Base-by-base conservation (phyloP, 768 basidiomycete genomes). In the Lactarius hengduanensis region DNA sequence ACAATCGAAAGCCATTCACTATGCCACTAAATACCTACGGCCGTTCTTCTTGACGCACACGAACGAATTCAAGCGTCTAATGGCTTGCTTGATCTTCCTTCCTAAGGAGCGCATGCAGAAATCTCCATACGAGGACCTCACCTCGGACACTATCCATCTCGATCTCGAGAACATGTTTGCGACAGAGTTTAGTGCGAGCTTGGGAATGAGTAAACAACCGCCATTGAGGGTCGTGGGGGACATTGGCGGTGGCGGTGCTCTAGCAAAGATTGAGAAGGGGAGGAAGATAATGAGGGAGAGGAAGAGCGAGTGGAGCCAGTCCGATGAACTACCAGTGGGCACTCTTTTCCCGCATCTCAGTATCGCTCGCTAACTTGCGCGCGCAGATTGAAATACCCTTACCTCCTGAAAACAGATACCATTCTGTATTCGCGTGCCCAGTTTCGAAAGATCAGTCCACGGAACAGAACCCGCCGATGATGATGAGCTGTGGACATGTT, bases 371-470 rank as follows among this genome's bases (percentile, higher is more conserved):
- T 40, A 47, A 59, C 45, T 50, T 60, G 55, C 22, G 66, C 50
- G 2, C 62, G 1, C 70, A 98, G 96, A 95, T 99, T 72, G 96
- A 98, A 78, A 92, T 98, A 69, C 92, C 92, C 1, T 75, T 98
- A 13, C 85, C 91, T 1, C 81, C 92, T 2, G 87, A 91, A 70
- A 90, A 96, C 72, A 83, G 94, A 34, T 98, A 96, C 77, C 97
- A 99, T 76, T 97, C 96, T 1, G 90, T 98, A 64, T 98, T 99
- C 76, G 89, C 94, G 57, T 99, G 97, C 76, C 93, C 97, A 0
- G 97, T 99, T 26, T 96, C 94, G 10, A 98, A 98, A 77, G 96
- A 98, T 73, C 96, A 97, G 77, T 88, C 94, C 28, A 96, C 92
- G 4, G 90, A 93, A 61, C 77, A 83, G 65, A 99, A 99, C 75